Evolutionary conservation across 805 yeast genomes (phyloP).

Genomic region (Babjeviella inositovora): DNA sequence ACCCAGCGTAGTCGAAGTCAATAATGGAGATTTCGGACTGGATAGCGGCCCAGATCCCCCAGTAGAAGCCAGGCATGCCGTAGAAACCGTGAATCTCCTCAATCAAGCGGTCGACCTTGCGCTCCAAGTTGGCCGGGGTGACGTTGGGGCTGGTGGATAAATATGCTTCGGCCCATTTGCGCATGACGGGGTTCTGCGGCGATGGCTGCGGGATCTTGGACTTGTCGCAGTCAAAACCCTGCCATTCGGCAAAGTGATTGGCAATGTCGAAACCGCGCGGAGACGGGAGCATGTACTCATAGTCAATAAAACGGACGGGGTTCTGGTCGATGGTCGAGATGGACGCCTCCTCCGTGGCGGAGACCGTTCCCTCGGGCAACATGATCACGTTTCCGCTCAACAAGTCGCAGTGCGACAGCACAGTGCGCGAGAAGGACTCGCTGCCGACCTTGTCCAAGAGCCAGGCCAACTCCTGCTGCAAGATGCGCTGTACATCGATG

Average conservation of each 20-base stretch:
- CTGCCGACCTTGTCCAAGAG: constrained; percentile 18
- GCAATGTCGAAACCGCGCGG: constrained; percentile 66
- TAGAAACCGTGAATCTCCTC: constrained; percentile 43
- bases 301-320: constrained; percentile 48
- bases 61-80: constrained; percentile 72
- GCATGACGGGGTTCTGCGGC: constrained; percentile 20
- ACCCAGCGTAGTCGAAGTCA: constrained; percentile 54
- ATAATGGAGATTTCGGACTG: constrained; percentile 54
- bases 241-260: constrained; percentile 69
- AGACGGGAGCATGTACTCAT: constrained; percentile 58
- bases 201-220: constrained; percentile 39
- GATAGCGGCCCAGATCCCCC: constrained; percentile 78
- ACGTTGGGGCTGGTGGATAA: constrained; percentile 12
- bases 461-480: constrained; percentile 41
- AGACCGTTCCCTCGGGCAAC: too few species aligned
- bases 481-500: constrained; percentile 12
- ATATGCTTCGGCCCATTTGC: constrained; percentile 45
- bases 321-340: constrained; percentile 5
- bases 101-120: constrained; percentile 24
- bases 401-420: constrained; percentile 57
- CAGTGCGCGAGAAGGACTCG: constrained; percentile 37
- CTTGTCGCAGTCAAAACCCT: constrained; percentile 60
- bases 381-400: constrained; percentile 60
- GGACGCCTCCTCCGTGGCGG: constrained; percentile 3
- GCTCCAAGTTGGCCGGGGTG: constrained; percentile 3